Percentiles rank a stretch among this genome's conserved stretches.
Evolutionary conservation across 495 filamentous ascomycete genomes (phyloP).

Genomic region (Penicillium steckii): DNA sequence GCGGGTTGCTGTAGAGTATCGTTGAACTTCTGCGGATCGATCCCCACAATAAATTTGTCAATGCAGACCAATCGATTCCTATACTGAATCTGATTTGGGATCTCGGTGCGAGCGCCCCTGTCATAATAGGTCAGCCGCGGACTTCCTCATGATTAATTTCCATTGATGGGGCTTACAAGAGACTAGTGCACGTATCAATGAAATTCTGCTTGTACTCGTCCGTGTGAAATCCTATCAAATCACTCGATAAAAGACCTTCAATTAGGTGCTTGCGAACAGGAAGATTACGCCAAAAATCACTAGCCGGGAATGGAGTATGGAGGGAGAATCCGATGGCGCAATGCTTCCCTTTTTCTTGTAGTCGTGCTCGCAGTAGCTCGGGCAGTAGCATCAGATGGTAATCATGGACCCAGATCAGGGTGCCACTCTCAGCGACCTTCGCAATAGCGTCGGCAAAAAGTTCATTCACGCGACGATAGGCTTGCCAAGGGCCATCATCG

Average conservation of each 20-base stretch:
- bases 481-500: conserved; percentile 81
- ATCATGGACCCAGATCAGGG: conserved; percentile 94
- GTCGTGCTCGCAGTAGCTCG: conserved; percentile 76
- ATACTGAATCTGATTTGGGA: conserved; percentile 72
- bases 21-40: conserved; percentile 87
- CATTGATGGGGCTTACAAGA: conserved; percentile 54
- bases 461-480: conserved; percentile 82
- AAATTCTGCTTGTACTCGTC: conserved; percentile 94
- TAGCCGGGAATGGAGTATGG: conserved; percentile 91
- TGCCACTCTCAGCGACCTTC: conserved; percentile 69
- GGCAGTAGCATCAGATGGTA: conserved; percentile 95
- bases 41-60: conserved; percentile 88
- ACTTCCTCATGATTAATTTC: no score
- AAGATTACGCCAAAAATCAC: conserved; percentile 87
- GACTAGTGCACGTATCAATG: conserved; percentile 76
- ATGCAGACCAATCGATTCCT: conserved; percentile 70
- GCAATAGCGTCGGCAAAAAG: conserved; percentile 79
- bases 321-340: conserved; percentile 94
- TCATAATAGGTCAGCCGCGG: background rate
- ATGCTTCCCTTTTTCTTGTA: conserved; percentile 62
- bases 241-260: conserved; percentile 75
- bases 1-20: conserved; percentile 69
- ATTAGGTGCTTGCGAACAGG: conserved; percentile 84
- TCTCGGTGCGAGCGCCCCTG: conserved; percentile 22
- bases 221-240: conserved; percentile 91